Evolutionary conservation across 768 basidiomycete genomes (phyloP), one percentile per base, ranked within the genome.

Genomic region (Boletus sp.): DNA sequence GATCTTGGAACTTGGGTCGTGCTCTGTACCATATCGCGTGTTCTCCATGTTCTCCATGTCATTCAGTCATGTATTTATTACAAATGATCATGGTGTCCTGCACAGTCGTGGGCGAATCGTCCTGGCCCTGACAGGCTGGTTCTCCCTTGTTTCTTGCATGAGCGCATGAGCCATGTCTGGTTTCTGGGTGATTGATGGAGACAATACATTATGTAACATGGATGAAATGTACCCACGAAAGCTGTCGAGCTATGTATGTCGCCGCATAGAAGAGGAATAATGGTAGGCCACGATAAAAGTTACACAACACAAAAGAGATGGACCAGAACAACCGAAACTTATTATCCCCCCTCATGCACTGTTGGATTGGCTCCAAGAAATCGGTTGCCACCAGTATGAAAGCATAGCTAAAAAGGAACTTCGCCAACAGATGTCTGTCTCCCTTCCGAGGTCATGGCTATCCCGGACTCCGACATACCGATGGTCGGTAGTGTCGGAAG

Each of bases 251-350:
- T n/a, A n/a, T n/a, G n/a, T n/a, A n/a, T n/a, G n/a, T n/a, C n/a
- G n/a, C n/a, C n/a, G 63, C 1, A 72, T 63, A 4, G 69, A 64
- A 25, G 73, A 65, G 15, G 77, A 73, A 23, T 68, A 54, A 19
- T 59, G 66, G 58, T 68, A 64, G 40, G 72, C 68, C 76, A 75
- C 77, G 56, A 29, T 57, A 41, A 23, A 46, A 13, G 34, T 25
- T 39, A 30, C 7, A 34, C 19, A 19, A 44, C 19, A 48, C 19
- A 25, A 10, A 14, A 35, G 32, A 42, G 13, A 1, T 1, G 15
- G 10, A 13, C 17, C 5, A 21, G 14, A 35, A 48, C 7, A 27
- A 5, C 21, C 33, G 30, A 46, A 27, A 53, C 34, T 55, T 55
- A 59, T 54, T 15, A 47, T 32, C 38, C 23, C 6, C 15, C 21